Evolutionary conservation across 768 basidiomycete species (phyloP).

Genomic region (Serpula lacrymans): DNA sequence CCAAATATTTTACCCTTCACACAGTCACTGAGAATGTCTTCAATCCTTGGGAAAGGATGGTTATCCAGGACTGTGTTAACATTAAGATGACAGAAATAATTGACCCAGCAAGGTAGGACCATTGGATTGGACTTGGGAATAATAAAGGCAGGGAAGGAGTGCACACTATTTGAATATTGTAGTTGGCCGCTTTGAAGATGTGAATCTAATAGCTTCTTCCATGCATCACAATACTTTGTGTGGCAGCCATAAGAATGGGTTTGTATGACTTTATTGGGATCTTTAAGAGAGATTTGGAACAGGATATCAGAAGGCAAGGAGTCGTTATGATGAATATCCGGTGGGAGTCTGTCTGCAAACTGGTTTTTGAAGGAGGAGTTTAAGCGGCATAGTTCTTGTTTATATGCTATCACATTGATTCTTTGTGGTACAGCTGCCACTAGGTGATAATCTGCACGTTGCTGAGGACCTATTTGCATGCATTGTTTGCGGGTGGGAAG

Average conservation of each 20-base stretch:
- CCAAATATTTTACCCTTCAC: conserved; percentile 16
- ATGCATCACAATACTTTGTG: conserved; percentile 27
- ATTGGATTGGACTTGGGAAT: neutral
- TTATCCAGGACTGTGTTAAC: conserved; percentile 13
- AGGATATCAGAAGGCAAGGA: conserved; percentile 17
- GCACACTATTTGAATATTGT: neutral
- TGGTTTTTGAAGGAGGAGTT: neutral
- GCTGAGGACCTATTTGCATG: neutral
- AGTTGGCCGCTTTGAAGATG: neutral
- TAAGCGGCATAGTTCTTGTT: conserved; percentile 1
- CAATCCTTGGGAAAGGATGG: conserved; percentile 12
- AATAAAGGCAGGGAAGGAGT: neutral
- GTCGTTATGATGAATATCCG: conserved; percentile 20
- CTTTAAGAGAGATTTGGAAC: conserved; percentile 22
- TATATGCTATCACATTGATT: neutral
- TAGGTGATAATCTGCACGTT: neutral
- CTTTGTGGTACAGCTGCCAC: neutral
- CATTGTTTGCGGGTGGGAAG: neutral
- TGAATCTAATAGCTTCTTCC: neutral
- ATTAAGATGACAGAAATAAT: conserved; percentile 15
- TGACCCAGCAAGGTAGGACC: conserved; percentile 16
- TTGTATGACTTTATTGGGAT: conserved; percentile 20
- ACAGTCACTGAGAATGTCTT: conserved; percentile 15
- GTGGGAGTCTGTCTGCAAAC: conserved; percentile 20
- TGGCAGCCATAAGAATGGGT: neutral